phyloP scores from a whole-genome alignment of 306 rosid species.

The Amphicarpaea edgeworthii region DNA sequence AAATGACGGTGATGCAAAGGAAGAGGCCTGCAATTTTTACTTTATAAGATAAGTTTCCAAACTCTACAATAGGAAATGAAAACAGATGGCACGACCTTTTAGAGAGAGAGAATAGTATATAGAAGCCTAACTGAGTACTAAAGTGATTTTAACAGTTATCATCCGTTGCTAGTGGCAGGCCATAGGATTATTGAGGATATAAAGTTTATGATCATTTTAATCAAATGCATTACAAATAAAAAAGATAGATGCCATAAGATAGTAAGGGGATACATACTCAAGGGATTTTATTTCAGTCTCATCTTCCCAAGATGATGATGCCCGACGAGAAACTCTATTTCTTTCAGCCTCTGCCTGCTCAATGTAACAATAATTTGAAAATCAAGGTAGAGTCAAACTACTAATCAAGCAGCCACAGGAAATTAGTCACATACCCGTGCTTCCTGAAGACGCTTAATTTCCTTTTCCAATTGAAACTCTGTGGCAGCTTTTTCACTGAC shows the following conservation, averaged over 20 bases:
- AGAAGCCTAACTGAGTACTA: no score
- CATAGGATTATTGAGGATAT: conserved; percentile 30
- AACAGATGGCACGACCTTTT: no score
- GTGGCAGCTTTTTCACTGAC: conserved; percentile 96
- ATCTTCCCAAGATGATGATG: conserved; percentile 94
- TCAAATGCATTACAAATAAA: conserved; percentile 42
- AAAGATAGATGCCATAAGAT: conserved; percentile 35
- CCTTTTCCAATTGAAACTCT: conserved; percentile 96
- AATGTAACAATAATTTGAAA: conserved; percentile 46
- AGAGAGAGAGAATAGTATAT: no score
- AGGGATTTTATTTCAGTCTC: conserved; percentile 90
- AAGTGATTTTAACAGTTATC: no score
- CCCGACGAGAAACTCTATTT: conserved; percentile 79
- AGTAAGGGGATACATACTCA: conserved; percentile 69
- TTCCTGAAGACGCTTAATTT: conserved; percentile 85
- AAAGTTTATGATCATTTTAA: conserved; percentile 20
- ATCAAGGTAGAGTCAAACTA: conserved; percentile 21
- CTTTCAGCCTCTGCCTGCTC: conserved; percentile 92
- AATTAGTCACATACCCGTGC: conserved; percentile 68
- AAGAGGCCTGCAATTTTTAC: conserved; percentile 73
- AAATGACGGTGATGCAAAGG: conserved; percentile 93
- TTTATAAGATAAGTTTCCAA: conserved; percentile 39
- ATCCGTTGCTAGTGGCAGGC: conserved; percentile 19
- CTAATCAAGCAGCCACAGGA: conserved; percentile 41
- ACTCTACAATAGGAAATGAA: conserved; percentile 31